Conservation (phyloP, 495 filamentous ascomycete genomes). For the Trichoderma orchidacearum region DNA sequence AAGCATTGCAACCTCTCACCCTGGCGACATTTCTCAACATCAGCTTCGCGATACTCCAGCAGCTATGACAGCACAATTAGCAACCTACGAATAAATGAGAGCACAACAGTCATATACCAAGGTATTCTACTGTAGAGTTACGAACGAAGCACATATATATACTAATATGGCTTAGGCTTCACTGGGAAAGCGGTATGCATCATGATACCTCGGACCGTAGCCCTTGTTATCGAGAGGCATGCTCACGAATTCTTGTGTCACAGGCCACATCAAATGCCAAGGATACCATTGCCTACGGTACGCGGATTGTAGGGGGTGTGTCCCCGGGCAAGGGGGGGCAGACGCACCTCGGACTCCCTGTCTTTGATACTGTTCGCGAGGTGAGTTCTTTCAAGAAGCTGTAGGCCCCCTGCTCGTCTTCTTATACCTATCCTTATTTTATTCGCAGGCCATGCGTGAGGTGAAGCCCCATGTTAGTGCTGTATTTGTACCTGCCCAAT, state of each 20-base stretch:
- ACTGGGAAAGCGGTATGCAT: constrained; percentile 43
- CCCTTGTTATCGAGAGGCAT: constrained; percentile 12
- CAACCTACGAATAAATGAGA: constrained; percentile 63
- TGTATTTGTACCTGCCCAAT: constrained; percentile 71
- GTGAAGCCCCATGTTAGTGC: constrained; percentile 76
- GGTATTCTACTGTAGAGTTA: constrained; percentile 12
- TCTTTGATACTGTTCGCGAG: constrained; percentile 54
- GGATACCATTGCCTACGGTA: constrained; percentile 74
- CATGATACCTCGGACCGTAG: not conserved
- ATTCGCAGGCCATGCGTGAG: constrained; percentile 50
- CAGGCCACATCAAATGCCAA: constrained; percentile 71
- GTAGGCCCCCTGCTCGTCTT: not conserved
- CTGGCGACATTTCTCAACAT: not conserved
- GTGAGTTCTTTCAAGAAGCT: not conserved
- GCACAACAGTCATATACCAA: constrained; percentile 78
- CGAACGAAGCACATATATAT: no score
- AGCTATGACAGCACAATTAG: constrained; percentile 49
- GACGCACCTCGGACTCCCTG: constrained; percentile 60
- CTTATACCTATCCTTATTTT: constrained; percentile 4
- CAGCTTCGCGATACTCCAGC: not conserved
- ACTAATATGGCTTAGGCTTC: constrained; percentile 32
- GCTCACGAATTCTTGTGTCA: no score
- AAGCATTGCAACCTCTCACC: not conserved
- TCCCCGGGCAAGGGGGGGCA: constrained; percentile 63
- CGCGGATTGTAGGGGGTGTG: constrained; percentile 78